Evolutionary conservation across 192 early-diverging fungal species (phyloP).

Genomic region (Cetraspora pellucida): DNA sequence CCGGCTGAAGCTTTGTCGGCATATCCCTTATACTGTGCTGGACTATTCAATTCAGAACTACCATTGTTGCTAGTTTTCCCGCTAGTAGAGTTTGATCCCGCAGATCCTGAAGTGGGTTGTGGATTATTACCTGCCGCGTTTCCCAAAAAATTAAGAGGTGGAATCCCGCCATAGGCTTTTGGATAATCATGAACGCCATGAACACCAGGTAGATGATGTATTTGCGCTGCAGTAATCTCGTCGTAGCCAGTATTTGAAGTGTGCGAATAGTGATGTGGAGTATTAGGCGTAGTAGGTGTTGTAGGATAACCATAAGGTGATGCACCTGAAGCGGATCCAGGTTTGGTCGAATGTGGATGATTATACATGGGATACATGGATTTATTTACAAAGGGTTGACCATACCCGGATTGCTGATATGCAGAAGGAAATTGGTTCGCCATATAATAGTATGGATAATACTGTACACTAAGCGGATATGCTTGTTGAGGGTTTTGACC

Average conservation of each 20-base stretch:
- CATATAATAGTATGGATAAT: constrained; percentile 79
- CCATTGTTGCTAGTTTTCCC: constrained; percentile 21
- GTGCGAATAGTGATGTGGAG: constrained; percentile 41
- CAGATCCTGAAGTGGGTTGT: neutral
- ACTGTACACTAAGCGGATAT: constrained; percentile 67
- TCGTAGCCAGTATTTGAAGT: constrained; percentile 42
- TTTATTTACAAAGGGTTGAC: constrained; percentile 92
- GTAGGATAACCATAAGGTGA: constrained; percentile 46
- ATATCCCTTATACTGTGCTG: constrained; percentile 31
- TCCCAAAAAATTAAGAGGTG: constrained; percentile 41
- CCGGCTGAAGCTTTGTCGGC: neutral
- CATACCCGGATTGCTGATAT: constrained; percentile 82
- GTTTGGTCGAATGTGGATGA: constrained; percentile 50
- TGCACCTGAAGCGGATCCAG: constrained; percentile 40
- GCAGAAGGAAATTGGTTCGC: constrained; percentile 74
- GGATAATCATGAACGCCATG: constrained; percentile 44
- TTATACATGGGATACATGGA: constrained; percentile 86
- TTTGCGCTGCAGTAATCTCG: constrained; percentile 40
- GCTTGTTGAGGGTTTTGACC: constrained; percentile 47
- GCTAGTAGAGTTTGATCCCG: constrained; percentile 1
- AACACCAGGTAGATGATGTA: constrained; percentile 36
- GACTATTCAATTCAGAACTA: constrained; percentile 21
- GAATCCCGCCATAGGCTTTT: constrained; percentile 41
- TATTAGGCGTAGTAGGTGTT: constrained; percentile 44
- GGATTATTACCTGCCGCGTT: constrained; percentile 17